Evolutionary conservation across 202 grass and related monocot genomes (phyloP).

Genomic region (Cymbopogon flexuosus): DNA sequence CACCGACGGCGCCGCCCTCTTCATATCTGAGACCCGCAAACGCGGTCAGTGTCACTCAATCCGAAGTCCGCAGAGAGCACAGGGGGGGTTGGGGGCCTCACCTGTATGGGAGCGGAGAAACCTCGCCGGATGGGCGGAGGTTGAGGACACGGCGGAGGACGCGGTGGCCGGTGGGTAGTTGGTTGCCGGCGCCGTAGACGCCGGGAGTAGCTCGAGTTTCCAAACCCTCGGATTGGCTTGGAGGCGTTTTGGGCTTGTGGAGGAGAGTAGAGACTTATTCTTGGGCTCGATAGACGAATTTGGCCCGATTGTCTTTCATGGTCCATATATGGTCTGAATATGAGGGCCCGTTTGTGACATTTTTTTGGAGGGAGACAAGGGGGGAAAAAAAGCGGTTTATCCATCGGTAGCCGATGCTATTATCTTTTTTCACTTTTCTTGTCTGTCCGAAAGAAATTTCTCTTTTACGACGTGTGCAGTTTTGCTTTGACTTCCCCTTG

Average conservation of each 20-base stretch:
- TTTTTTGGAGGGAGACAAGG: too few species aligned
- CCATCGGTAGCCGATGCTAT: too few species aligned
- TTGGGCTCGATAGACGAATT: background rate
- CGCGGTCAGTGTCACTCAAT: background rate
- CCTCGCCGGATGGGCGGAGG: background rate
- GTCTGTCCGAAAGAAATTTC: too few species aligned
- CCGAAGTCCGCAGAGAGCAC: background rate
- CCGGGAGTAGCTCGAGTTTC: background rate
- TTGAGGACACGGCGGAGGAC: background rate
- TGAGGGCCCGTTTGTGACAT: too few species aligned
- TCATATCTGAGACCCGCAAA: conserved; percentile 45
- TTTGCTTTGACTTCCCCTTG: too few species aligned
- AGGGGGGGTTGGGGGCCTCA: background rate
- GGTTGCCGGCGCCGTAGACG: conserved; percentile 9
- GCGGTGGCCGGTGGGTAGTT: background rate
- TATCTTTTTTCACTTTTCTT: too few species aligned
- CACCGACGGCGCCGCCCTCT: conserved; percentile 56
- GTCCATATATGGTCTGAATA: too few species aligned
- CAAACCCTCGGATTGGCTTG: background rate
- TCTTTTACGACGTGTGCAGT: too few species aligned
- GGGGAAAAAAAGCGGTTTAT: too few species aligned
- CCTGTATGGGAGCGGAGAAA: background rate
- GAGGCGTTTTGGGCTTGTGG: background rate
- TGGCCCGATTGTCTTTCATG: background rate
- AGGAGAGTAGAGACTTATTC: background rate